These are phyloP conservation scores for Gnomoniopsis smithogilvyi DNA, from an alignment of 2,329 filamentous ascomycete genomes.

Conservation along the genomic window DNA sequence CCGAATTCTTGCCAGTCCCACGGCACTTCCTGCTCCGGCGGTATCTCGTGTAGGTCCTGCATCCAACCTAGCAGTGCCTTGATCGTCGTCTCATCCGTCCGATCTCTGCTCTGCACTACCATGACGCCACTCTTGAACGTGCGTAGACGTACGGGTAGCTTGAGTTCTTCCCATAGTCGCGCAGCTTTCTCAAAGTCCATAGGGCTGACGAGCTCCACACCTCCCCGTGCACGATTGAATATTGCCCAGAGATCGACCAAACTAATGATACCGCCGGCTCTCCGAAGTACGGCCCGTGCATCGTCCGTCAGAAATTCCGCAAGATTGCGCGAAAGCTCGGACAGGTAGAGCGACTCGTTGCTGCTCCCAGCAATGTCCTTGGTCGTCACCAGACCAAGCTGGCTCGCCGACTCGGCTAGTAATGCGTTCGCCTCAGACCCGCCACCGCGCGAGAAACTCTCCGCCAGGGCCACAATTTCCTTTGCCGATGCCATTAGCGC, in stretches of 20 bases:
- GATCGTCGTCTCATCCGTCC: constrained; percentile 88
- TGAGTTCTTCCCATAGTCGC: constrained; percentile 80
- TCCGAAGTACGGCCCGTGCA: constrained; percentile 69
- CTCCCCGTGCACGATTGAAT: constrained; percentile 89
- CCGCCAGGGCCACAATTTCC: constrained; percentile 89
- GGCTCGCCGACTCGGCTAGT: constrained; percentile 76
- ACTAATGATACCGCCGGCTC: constrained; percentile 82
- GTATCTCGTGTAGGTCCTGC: constrained; percentile 64
- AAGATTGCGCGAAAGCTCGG: constrained; percentile 77
- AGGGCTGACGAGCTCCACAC: constrained; percentile 91
- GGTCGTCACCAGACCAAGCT: constrained; percentile 86
- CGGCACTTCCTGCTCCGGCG: constrained; percentile 59
- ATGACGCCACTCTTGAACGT: constrained; percentile 92
- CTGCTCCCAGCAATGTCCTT: constrained; percentile 87
- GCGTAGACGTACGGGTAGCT: constrained; percentile 79
- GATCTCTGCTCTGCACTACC: constrained; percentile 84
- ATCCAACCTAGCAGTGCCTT: constrained; percentile 75
- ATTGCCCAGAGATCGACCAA: constrained; percentile 90
- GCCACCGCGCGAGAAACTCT: constrained; percentile 70
- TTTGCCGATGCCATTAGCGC: constrained; percentile 97
- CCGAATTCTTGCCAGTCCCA: constrained; percentile 82
- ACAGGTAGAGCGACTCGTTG: constrained; percentile 82
- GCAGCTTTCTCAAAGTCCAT: constrained; percentile 89
- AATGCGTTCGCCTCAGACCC: constrained; percentile 70
- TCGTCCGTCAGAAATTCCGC: constrained; percentile 91